phyloP scores from a whole-genome alignment of 1,284 basidiomycete species.

The Papiliotrema flavescens region DNA sequence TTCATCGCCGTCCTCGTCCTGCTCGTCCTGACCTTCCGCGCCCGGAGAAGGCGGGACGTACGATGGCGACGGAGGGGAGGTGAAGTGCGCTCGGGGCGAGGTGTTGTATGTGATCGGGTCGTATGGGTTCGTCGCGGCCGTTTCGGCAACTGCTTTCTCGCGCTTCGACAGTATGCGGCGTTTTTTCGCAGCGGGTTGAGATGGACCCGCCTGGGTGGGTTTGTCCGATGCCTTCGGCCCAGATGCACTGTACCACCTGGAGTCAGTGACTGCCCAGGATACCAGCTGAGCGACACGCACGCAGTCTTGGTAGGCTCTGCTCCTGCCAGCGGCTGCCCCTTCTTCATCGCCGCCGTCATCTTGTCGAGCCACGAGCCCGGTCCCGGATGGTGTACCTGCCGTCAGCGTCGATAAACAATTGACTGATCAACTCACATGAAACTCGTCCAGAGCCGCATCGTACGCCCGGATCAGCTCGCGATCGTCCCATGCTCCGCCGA shows the following conservation, averaged over 20 bases:
- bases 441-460: constrained; percentile 47
- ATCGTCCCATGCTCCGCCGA: constrained; percentile 45
- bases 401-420: background rate
- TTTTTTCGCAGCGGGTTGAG: too few relatives aligned
- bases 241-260: constrained; percentile 8
- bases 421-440: constrained; percentile 33
- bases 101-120: background rate
- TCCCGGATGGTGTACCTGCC: constrained; percentile 46
- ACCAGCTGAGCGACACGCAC: constrained; percentile 19
- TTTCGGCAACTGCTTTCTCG: background rate
- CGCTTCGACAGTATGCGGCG: background rate
- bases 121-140: constrained; percentile 3
- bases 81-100: background rate
- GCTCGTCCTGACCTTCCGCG: constrained; percentile 7
- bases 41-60: constrained; percentile 20
- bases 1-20: constrained; percentile 3
- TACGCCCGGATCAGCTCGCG: constrained; percentile 43
- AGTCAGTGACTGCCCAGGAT: background rate
- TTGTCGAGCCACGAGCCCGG: constrained; percentile 50
- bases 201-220: background rate
- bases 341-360: constrained; percentile 41
- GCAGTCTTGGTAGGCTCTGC: constrained; percentile 31
- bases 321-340: constrained; percentile 37
- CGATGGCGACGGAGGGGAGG: constrained; percentile 11
- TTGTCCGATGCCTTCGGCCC: background rate